Base-by-base conservation (phyloP, 2,329 filamentous ascomycete species). In the Seiridium unicorne region DNA sequence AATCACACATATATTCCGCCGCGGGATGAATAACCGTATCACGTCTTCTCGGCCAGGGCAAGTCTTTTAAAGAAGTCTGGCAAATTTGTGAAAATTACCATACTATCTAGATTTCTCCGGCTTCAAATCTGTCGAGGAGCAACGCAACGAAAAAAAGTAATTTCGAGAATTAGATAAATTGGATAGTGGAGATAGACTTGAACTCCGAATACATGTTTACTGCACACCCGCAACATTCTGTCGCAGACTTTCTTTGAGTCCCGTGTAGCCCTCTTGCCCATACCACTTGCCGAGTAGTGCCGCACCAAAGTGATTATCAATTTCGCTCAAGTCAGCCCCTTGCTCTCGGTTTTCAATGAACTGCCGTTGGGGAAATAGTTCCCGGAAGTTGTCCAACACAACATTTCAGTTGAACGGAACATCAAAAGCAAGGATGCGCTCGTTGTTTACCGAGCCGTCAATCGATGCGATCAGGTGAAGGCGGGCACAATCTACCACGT, bases 381-480 rank as follows among this genome's bases (percentile, higher is more conserved):
- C 44, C 26, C 57, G n/a, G 10, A 47, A 49, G 31, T 55, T 38
- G 3, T 36, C 54, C 4, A 60, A 13, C 6, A 58, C 35, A 6
- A 40, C 59, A 9, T 60, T 60, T 5, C 55, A 18, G n/a, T 58
- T 49, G 48, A 57, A 58, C 13, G 47, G 55, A 9, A 51, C 55
- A 44, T 38, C 54, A 4, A 31, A 51, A 11, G 59, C 55, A 26
- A 53, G 47, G 5, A 60, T 49, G 10, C 59, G 32, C 10, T 51
- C 54, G 26, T 44, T 44, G 26, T 48, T 36, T 18, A 57, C 31
- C 13, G 31, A 47, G 1, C 36, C 35, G 26, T 60, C 59, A 36
- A 60, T 18, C 38, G 54, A 44, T 3, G 59, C 54, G 10, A 46
- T 46, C 5, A 60, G 49, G 35, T 60, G 59, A 4, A 60, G 40